Base-by-base conservation (phyloP, 208 protist species). In the Lotmaria passim region DNA sequence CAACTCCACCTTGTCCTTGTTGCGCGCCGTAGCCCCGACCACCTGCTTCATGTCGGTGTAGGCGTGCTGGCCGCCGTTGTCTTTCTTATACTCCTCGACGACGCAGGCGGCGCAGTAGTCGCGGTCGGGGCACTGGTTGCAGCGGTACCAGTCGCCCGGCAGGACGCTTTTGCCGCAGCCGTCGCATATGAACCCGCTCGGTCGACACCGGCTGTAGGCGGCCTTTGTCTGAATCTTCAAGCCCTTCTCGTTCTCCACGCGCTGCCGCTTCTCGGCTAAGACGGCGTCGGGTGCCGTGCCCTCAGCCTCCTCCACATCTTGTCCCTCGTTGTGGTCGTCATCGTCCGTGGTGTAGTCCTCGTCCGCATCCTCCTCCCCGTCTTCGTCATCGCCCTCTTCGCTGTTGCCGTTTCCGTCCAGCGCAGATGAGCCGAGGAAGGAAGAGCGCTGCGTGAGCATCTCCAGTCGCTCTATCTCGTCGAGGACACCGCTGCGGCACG, bases 51-150 rank as follows among this genome's bases (percentile, higher is more conserved):
- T 93, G 68, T 96, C 87, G 7, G 85, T 91, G 69, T 91, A 96
- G 52, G 58, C 81, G 70, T 94, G 88, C 23, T 43, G 69, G 31
- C 68, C 73, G 26, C 46, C 69, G 24, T 55, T 38, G 74, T 93
- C 83, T n/a, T 78, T 61, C 12, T 57, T 63, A 63, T 69, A 81
- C 30, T 84, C 57, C 30, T 78, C 68, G 30, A 93, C 64, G 2
- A 96, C 19, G 48, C 91, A 96, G 30, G 68, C 44, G 15, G 66
- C 73, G 79, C 91, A 96, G 60, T 83, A 88, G 69, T 96, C 91
- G 26, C 72, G 78, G 56, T 96, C 87, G 1, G 33, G 10, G 59
- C 89, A 93, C 26, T 86, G 79, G 62, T 96, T 94, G 79, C 91
- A 94, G 39, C 85, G 86, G 61, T 85, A 96, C 91, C 91, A 96